Evolutionary conservation across 192 early-diverging fungal genomes (phyloP).

Genomic region (Entomortierella beljakovae): DNA sequence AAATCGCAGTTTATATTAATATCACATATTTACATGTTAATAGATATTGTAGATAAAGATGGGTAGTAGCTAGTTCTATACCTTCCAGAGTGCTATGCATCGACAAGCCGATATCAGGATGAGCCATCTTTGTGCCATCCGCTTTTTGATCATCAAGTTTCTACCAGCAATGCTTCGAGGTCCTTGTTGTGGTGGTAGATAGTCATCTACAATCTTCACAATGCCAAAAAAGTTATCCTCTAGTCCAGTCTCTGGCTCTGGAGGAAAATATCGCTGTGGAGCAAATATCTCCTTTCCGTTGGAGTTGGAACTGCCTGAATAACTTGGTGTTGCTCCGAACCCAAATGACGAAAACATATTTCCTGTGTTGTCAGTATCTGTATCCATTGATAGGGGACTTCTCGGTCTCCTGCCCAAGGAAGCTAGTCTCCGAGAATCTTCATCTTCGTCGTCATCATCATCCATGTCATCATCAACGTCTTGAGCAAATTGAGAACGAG

Average conservation of each 20-base stretch:
- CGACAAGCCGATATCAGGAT: conserved; percentile 13
- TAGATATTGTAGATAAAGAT: no score
- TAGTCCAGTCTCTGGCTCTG: conserved; percentile 45
- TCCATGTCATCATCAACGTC: conserved; percentile 23
- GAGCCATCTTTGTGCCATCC: conserved; percentile 33
- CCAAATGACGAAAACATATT: conserved; percentile 9
- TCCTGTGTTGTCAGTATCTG: background rate
- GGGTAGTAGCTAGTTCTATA: background rate
- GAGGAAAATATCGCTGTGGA: conserved; percentile 40
- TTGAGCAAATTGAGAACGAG: conserved; percentile 7
- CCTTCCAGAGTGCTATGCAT: background rate
- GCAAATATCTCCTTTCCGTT: conserved; percentile 32
- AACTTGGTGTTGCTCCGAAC: background rate
- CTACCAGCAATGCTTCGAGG: conserved; percentile 38
- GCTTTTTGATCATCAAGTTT: conserved; percentile 50
- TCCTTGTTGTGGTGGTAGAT: conserved; percentile 21
- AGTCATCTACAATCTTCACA: conserved; percentile 55
- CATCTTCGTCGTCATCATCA: conserved; percentile 19
- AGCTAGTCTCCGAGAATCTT: background rate
- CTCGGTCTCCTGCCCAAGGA: background rate
- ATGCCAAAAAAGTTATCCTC: conserved; percentile 54
- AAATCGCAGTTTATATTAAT: background rate
- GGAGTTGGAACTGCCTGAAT: background rate
- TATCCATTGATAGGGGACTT: background rate
- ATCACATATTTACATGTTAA: background rate